Evolutionary conservation across 805 yeast species (phyloP), one percentile per base, ranked within the genome.

Genomic region (Starmerella bacillaris): DNA sequence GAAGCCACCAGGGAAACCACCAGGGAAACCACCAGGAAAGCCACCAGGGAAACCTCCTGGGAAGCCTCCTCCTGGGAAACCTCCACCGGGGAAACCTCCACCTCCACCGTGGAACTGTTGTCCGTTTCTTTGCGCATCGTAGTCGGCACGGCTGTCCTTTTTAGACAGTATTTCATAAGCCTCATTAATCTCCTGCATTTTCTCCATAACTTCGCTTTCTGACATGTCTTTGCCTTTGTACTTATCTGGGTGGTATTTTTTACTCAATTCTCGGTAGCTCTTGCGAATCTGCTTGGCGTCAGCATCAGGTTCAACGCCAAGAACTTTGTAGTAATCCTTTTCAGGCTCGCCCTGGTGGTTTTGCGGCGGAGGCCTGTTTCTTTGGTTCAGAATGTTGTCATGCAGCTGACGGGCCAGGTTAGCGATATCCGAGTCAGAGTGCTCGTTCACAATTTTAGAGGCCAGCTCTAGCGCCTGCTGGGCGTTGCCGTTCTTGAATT

Each of bases 221-320:
- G 73, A 62, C 40, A 76, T 53, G 26, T 74, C 79, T 1, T 19
- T 37, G 24, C 72, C 74, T 48, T 72, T 72, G 51, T 78, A 74
- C 54, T 86, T 89, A 56, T 86, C 98, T 0, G 98, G 98, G 51
- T 86, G 98, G 54, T 67, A 80, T 50, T 72, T 72, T 49, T 76
- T 74, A 24, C 89, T 76, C 49, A 74, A 68, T 5, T 72, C 63
- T 39, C 94, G 63, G 57, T 83, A 77, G 0, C 92, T 92, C 53
- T 71, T 75, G 48, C 76, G 79, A 41, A 86, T 74, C 5, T 78
- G 75, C 39, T 67, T 65, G 1, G 70, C 73, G 38, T 69, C 72
- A 0, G 95, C 92, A 41, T 68, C 67, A 38, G 64, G 60, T 0
- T 72, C 45, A 4, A 86, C 65, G 11, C 74, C 92, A 14, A 86